phyloP scores from a whole-genome alignment of 2,329 filamentous ascomycete genomes.

The Calycina marina region DNA sequence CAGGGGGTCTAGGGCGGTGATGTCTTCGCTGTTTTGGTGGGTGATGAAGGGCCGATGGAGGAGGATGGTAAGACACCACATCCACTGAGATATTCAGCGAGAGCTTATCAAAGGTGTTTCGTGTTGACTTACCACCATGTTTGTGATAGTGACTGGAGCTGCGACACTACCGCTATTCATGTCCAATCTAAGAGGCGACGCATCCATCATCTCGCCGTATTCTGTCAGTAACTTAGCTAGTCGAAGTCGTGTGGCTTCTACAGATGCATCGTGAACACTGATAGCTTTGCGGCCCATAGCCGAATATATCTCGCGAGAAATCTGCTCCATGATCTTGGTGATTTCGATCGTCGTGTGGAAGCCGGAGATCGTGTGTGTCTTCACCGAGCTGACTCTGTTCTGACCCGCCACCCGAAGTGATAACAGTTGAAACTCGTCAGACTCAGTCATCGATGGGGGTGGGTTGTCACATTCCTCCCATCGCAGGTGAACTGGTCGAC shows the following conservation, averaged over 20 bases:
- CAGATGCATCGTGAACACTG: background rate
- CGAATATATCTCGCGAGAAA: background rate
- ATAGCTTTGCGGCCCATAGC: background rate
- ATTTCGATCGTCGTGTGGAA: constrained; percentile 1
- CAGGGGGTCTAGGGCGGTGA: background rate
- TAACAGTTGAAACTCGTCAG: constrained; percentile 1
- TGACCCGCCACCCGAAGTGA: background rate
- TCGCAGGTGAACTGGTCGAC: background rate
- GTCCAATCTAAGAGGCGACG: background rate
- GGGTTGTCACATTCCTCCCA: background rate
- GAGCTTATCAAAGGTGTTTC: background rate
- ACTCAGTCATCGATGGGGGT: background rate
- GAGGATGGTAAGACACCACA: constrained; percentile 1
- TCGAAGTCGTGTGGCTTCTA: background rate
- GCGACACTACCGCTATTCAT: background rate
- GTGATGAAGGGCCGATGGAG: background rate
- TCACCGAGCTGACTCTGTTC: background rate
- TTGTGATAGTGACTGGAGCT: constrained; percentile 1
- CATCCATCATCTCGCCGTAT: background rate
- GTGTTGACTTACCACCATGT: background rate
- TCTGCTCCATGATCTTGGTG: background rate
- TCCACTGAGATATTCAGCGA: background rate
- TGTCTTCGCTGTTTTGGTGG: background rate
- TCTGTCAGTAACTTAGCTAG: background rate
- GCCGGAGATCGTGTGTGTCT: constrained; percentile 1